Conservation (phyloP, 495 filamentous ascomycete species). For the Copromyces sp. region DNA sequence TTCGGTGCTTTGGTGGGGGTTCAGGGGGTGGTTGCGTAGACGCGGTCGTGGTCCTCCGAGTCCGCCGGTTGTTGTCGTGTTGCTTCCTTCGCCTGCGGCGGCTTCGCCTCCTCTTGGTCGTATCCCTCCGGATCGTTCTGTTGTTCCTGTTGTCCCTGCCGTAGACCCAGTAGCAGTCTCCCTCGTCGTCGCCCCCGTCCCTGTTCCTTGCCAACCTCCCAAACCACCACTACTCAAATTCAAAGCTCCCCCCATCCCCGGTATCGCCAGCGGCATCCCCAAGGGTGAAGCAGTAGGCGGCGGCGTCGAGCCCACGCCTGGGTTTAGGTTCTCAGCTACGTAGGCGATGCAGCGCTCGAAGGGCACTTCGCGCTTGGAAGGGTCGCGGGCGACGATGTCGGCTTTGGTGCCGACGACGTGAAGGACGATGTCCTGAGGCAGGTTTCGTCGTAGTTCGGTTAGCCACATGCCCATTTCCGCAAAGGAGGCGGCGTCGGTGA, state of each 20-base stretch:
- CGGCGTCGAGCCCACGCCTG: slow-evolving; percentile 51
- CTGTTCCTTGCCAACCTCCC: neutral
- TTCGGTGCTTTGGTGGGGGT: slow-evolving; percentile 21
- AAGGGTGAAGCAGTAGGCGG: slow-evolving; percentile 42
- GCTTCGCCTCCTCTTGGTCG: neutral
- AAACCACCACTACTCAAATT: neutral
- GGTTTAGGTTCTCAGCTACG: slow-evolving; percentile 79
- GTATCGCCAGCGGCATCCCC: slow-evolving; percentile 10
- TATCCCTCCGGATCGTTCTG: neutral
- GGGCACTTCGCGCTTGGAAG: slow-evolving; percentile 64
- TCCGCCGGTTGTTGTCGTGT: neutral
- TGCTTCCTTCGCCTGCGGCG: neutral
- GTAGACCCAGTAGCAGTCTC: neutral
- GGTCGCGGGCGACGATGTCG: slow-evolving; percentile 78
- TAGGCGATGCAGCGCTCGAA: slow-evolving; percentile 94
- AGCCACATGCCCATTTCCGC: slow-evolving; percentile 92
- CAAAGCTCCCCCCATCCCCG: slow-evolving; percentile 2
- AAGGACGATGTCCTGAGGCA: slow-evolving; percentile 67
- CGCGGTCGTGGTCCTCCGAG: neutral
- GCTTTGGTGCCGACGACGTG: slow-evolving; percentile 95
- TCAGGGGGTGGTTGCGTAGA: neutral
- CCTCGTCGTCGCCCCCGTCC: slow-evolving; percentile 4
- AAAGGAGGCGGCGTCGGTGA: slow-evolving; percentile 79
- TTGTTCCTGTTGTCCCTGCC: neutral
- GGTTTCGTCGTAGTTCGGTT: slow-evolving; percentile 61